phyloP scores from a whole-genome alignment of 2,329 filamentous ascomycete species.

The Aureobasidium leucospermi region DNA sequence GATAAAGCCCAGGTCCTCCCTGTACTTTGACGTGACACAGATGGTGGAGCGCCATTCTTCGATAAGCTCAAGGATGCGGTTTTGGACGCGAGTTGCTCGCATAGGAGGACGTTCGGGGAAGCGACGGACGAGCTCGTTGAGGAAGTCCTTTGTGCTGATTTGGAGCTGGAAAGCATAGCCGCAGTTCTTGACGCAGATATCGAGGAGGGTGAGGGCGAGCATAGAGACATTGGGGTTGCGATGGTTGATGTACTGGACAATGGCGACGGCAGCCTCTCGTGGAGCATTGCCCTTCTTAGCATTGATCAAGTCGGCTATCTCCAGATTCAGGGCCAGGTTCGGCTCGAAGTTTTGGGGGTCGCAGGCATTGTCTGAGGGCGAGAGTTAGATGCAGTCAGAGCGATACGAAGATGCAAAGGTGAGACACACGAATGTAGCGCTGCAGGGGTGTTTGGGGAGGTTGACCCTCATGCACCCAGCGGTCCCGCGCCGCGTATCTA shows the following conservation, averaged over 20 bases:
- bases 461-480: constrained; percentile 76
- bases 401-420: neutral
- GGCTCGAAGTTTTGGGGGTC: constrained; percentile 97
- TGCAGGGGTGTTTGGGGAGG: constrained; percentile 79
- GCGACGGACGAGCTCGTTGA: constrained; percentile 92
- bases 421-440: constrained; percentile 69
- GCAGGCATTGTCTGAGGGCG: constrained; percentile 69
- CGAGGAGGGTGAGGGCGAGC: constrained; percentile 80
- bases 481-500: constrained; percentile 89
- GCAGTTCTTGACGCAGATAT: constrained; percentile 99
- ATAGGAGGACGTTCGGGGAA: constrained; percentile 91
- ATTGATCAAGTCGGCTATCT: constrained; percentile 95
- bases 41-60: constrained; percentile 98
- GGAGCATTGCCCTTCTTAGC: constrained; percentile 94
- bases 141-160: constrained; percentile 96
- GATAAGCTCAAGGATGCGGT: constrained; percentile 88
- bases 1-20: constrained; percentile 93
- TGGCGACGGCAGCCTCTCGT: constrained; percentile 86
- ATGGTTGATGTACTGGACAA: constrained; percentile 92
- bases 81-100: constrained; percentile 78
- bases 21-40: constrained; percentile 95
- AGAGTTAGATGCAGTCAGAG: neutral
- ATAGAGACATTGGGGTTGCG: constrained; percentile 93
- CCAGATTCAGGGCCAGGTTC: constrained; percentile 90
- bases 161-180: constrained; percentile 98